Base-by-base conservation (phyloP, 2,329 filamentous ascomycete species). In the Zymoseptoria pseudotritici region DNA sequence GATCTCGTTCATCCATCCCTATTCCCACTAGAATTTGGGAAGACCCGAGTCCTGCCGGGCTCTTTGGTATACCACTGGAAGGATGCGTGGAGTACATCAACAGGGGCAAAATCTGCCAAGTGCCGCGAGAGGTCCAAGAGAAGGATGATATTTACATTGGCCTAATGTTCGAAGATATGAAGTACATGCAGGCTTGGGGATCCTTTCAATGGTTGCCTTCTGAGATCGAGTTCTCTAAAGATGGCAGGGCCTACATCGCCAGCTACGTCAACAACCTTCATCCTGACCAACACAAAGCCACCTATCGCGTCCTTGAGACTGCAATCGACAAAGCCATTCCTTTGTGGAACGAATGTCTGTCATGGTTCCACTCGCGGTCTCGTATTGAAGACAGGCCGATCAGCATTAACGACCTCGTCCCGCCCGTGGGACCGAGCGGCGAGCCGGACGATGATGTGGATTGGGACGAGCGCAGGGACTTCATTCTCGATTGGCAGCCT, bases 1-100 rank as follows among this genome's bases (percentile, higher is more conserved):
- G 81, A 89, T 67, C 73, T 88, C 1, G 78, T 88, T 4, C 80
- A 88, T 63, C 85, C 86, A 0, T 88, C 84, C 0, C 74, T 88
- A 6, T 88, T 80, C 63, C 84, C 86, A 0, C 70, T 88, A 0
- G 69, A 83, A 1, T 85, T 83, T 64, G 82, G 81, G 0, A 71
- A 72, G 13, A 78, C 77, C 2, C 74, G 75, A 2, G 74, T 77
- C 3, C 64, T 84, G 0, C 50, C 64, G 9, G 65, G 72, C 4
- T 68, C 66, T 3, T 63, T 59, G 1, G 70, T 75, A 2, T 75
- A 2, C 61, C 67, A 0, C 61, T 77, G 4, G 53, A 65, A 1
- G 67, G 73, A 29, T 73, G 71, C 21, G 62, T 70, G 4, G 56
- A 67, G 4, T 72, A 67, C 60, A 67, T 64, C 10, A 74, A 72